Percentiles rank a stretch among this genome's conserved stretches.
Conservation (phyloP, 345 rosid genomes). For the Eucalyptus victrix region DNA sequence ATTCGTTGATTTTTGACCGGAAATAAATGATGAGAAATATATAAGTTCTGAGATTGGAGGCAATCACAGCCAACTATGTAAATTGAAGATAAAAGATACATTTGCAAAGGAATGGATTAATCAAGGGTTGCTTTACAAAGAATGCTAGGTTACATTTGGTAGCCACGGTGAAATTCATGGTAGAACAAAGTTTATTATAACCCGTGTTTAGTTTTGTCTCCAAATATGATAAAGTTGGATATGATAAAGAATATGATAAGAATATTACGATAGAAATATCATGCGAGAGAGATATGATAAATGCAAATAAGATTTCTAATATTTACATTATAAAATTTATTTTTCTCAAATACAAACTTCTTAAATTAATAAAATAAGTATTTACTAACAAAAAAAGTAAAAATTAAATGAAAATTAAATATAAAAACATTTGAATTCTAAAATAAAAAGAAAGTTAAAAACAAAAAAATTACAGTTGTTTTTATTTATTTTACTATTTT, state of each 20-base stretch:
- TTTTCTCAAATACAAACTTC: too few relatives aligned
- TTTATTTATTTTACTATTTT: not conserved
- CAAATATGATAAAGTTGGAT: too few relatives aligned
- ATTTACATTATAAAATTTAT: too few relatives aligned
- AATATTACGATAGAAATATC: too few relatives aligned
- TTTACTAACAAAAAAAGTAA: not conserved
- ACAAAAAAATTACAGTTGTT: not conserved
- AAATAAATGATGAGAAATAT: too few relatives aligned
- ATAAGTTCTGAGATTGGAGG: not conserved
- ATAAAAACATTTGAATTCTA: not conserved
- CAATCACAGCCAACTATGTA: not conserved
- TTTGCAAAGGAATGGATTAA: not conserved
- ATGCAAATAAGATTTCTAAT: too few relatives aligned
- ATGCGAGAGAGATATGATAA: fast-evolving
- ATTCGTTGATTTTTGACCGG: not conserved
- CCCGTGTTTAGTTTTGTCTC: fast-evolving
- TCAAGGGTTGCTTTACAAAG: not conserved
- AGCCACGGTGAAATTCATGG: fast-evolving
- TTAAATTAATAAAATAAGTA: too few relatives aligned
- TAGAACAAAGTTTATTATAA: fast-evolving
- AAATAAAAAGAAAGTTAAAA: not conserved
- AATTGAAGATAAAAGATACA: not conserved
- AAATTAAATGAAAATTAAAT: fast-evolving
- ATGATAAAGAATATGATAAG: too few relatives aligned
- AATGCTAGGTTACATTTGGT: too few relatives aligned